Base-by-base conservation (phyloP, 2,329 filamentous ascomycete genomes). In the Trichoderma lentiforme region DNA sequence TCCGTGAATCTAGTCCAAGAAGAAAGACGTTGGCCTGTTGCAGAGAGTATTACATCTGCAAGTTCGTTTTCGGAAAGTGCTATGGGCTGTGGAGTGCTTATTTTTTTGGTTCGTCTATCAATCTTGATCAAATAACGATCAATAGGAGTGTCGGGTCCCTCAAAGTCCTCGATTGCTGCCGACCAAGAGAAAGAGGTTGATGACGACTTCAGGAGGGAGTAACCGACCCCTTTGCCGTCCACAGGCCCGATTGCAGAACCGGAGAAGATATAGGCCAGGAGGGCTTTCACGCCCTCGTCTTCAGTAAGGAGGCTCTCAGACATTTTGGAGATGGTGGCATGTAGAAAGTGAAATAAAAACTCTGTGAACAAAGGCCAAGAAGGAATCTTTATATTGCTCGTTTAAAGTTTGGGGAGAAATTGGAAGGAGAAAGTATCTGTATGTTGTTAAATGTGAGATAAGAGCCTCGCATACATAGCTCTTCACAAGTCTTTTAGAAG, bases 281-380 rank as follows among this genome's bases (percentile, higher is more conserved):
- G 39, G 18, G 39, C 18, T 9, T 7, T 9, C 14, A n/a, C 39
- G 7, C 15, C 18, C 15, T 47, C 39, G 8, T 47, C 39, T 47
- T n/a, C 0, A 0, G 39, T 47, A 1, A 47, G 39, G 1, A 47
- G 39, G 2, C 5, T 0, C 0, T 47, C 39, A 2, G 7, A 1
- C 39, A 47, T 47, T 47, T 47, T n/a, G 39, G 3, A 43, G 18
- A n/a, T 43, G 39, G 39, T 43, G 18, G 8, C 7, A 43, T 0
- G 39, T 36, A 43, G 39, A 43, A 43, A 43, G 15, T n/a, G 39
- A 9, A 43, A 43, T 43, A 18, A n/a, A 43, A 3, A 0, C 39
- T 18, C 15, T 9, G 39, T 43, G 1, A 43, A 43, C 15, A 43
- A n/a, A 18, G 18, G 39, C 18, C 18, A 43, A 43, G 39, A 9